Evolutionary conservation across 208 protist genomes (phyloP), one percentile per base, ranked within the genome.

Genomic region (Wallacemonas sp.): DNA sequence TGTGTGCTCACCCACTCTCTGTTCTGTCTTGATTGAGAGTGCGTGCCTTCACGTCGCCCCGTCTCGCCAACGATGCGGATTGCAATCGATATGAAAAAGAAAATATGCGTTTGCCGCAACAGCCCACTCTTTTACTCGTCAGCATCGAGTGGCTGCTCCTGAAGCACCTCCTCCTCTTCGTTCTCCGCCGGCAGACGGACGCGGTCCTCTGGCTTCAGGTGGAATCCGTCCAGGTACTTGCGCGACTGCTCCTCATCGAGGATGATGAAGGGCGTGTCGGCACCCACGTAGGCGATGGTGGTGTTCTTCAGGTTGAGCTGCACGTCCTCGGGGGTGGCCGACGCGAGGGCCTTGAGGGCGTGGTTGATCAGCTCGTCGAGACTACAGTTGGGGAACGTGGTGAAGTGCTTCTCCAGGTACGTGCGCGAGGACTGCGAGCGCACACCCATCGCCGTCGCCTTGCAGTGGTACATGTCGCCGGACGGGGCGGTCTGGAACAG

Each of bases 361-460:
- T 99, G 96, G 30, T 69, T 73, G 16, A 99, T 87, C n/a, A 99
- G 87, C 48, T 92, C 87, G 33, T 98, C 84, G 8, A 92, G 47
- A 27, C 77, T 81, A 72, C 90, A 89, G 38, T 91, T 74, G 21
- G 74, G 68, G 70, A 99, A 99, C 41, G 58, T 58, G 33, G 94
- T 78, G 71, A 98, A 99, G 78, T 99, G 80, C 68, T 96, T 97
- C 80, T 99, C 99, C n/a, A 99, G 88, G 75, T 99, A 99, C 9
- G 99, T 99, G 41, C 94, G 91, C 16, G 98, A 94, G 1, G 96
- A 92, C 87, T 99, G 99, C 8, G 97, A 98, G 66, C 99, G 93
- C n/a, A 98, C 90, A 29, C 99, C 99, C 85, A 99, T 99, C 16
- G 99, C 98, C 44, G 97, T 96, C 24, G 97, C 95, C 74, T 99